These are phyloP conservation scores for Alliaria petiolata DNA, from an alignment of 345 rosid species.

Conservation along the genomic window DNA sequence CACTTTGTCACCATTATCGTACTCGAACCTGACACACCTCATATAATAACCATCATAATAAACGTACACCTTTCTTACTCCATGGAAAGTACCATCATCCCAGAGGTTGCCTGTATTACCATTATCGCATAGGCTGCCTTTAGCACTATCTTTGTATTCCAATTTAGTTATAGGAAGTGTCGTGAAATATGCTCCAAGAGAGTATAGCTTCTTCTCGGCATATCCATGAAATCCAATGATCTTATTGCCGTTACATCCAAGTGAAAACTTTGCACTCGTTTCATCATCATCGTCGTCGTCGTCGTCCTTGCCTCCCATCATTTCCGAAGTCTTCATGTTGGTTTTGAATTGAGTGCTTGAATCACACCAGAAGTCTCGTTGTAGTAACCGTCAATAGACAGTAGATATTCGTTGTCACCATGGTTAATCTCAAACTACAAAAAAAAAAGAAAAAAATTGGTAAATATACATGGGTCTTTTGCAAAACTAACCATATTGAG, in stretches of 20 bases:
- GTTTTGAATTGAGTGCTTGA: no score
- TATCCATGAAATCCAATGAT: constrained; percentile 19
- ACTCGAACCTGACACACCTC: no score
- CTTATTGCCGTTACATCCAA: background rate
- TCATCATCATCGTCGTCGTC: no score
- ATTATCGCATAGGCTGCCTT: no score
- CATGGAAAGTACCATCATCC: background rate
- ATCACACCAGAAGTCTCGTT: no score
- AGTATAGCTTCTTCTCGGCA: background rate
- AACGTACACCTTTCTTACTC: background rate
- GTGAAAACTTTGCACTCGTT: background rate
- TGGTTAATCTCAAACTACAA: constrained; percentile 8
- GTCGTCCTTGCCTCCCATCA: no score
- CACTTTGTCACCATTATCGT: no score
- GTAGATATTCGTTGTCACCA: background rate
- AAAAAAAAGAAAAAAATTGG: no score
- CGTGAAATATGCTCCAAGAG: constrained; percentile 8
- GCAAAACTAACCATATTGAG: no score
- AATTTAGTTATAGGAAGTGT: background rate
- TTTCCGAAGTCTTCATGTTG: no score
- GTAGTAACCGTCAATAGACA: no score
- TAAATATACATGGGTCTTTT: no score
- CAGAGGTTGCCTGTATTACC: background rate
- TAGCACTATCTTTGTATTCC: background rate
- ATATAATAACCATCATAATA: background rate